Evolutionary conservation across 1,284 basidiomycete species (phyloP), one percentile per base, ranked within the genome.

Genomic region (Trichosporon sp.): DNA sequence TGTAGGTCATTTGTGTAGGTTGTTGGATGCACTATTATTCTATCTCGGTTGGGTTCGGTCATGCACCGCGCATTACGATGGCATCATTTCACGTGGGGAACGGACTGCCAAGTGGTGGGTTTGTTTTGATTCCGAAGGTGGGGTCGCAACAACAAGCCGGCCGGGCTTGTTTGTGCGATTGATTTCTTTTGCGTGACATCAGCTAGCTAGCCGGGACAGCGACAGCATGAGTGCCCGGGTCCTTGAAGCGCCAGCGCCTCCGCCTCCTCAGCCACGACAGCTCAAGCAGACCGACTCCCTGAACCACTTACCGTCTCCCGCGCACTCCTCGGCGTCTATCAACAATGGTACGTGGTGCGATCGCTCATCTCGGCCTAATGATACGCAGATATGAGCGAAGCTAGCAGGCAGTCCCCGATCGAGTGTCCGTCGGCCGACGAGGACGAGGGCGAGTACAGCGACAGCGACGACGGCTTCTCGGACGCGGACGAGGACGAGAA

Each of bases 381-480:
- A 6, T 56, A 18, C 25, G 6, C 56, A 58, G 56, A 58, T n/a
- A 58, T 58, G 56, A 58, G n/a, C 56, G 56, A 58, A 29, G 29
- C 56, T 31, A 58, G 27, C 29, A 31, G 29, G 56, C 56, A 31
- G 7, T 58, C 56, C 29, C 15, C 56, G 18, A 31, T 31, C 56
- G 56, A 18, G 27, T n/a, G 32, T 12, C 9, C 56, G 3, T 7
- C 29, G 27, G 29, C 53, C 12, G 70, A 67, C 5, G 72, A 73
- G 2, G 35, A 7, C 38, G 38, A 42, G 3, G 62, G 70, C 0
- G 47, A 35, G 4, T 68, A 64, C 23, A 62, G 34, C 8, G 62
- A 62, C 11, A 51, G 44, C 35, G 56, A 66, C 25, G 67, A 67
- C 63, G 71, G 70, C 9, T 64, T 66, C 7, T 58, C 56, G 6